These are phyloP conservation scores for Diplodia sapinea DNA, from an alignment of 2,329 filamentous ascomycete species.

Conservation along the genomic window DNA sequence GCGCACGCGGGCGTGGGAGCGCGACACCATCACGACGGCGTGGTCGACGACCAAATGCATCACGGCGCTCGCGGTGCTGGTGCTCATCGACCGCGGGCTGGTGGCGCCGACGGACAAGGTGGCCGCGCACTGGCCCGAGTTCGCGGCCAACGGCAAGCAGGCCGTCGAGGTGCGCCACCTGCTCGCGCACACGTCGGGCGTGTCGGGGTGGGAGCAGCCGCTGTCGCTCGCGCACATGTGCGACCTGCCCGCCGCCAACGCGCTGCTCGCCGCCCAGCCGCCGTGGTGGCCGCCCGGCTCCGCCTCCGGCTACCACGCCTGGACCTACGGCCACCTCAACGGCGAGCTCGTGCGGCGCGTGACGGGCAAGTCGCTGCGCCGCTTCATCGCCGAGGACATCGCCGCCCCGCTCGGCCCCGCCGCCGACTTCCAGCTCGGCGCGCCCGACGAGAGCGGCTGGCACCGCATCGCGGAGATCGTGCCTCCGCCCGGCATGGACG, in stretches of 20 bases:
- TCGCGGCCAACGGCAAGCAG: conserved; percentile 42
- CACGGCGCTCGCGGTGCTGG: conserved; percentile 37
- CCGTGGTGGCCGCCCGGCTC: conserved; percentile 21
- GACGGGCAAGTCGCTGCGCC: conserved; percentile 4
- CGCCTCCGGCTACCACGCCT: conserved; percentile 15
- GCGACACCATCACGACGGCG: conserved; percentile 37
- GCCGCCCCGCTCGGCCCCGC: neutral
- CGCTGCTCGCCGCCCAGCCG: conserved; percentile 11
- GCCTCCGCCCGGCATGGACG: neutral
- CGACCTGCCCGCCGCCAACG: conserved; percentile 3
- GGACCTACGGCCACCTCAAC: conserved; percentile 8
- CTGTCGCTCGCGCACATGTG: conserved; percentile 2
- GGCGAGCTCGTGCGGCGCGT: conserved; percentile 19
- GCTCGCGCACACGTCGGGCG: conserved; percentile 20
- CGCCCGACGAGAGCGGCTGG: conserved; percentile 7
- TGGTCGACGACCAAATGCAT: conserved; percentile 42
- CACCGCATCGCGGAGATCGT: conserved; percentile 10
- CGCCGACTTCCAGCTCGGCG: conserved; percentile 28
- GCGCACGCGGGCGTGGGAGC: conserved; percentile 45
- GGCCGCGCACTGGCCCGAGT: conserved; percentile 44
- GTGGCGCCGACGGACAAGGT: conserved; percentile 40
- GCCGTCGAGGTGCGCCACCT: conserved; percentile 37
- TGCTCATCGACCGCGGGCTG: conserved; percentile 39
- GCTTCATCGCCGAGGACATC: conserved; percentile 21
- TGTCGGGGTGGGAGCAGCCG: conserved; percentile 11